Evolutionary conservation across 2,329 filamentous ascomycete genomes (phyloP).

Genomic region (Pseudogymnoascus sp.): DNA sequence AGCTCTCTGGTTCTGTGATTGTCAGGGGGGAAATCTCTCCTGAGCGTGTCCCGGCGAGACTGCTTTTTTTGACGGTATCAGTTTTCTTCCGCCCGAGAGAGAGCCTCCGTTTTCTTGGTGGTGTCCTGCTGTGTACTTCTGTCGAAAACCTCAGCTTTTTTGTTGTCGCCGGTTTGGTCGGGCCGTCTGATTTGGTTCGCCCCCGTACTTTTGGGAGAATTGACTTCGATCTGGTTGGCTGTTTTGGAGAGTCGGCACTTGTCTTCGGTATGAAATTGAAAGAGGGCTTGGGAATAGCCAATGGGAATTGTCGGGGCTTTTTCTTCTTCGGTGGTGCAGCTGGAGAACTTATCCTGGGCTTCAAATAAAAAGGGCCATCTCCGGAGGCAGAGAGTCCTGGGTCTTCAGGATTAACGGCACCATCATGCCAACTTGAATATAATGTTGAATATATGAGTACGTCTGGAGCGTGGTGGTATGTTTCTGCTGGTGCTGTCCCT

Average conservation of each 20-base stretch:
- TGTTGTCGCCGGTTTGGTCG: neutral
- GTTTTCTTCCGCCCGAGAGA: neutral
- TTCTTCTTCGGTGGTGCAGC: neutral
- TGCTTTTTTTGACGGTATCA: neutral
- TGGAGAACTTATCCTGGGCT: neutral
- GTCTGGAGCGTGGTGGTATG: neutral
- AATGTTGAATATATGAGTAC: neutral
- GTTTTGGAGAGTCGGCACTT: neutral
- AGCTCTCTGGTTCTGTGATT: neutral
- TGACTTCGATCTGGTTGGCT: neutral
- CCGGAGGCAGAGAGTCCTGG: neutral
- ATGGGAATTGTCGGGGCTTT: neutral
- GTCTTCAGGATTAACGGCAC: neutral
- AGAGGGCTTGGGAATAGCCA: neutral
- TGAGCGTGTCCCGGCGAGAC: neutral
- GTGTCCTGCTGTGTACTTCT: neutral
- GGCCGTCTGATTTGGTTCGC: neutral
- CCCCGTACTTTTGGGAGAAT: neutral
- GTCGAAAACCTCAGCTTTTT: neutral
- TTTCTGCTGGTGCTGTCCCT: neutral
- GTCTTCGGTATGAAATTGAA: slow-evolving; percentile 1
- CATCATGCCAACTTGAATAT: neutral
- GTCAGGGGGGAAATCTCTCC: neutral
- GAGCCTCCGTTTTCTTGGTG: neutral
- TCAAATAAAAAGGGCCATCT: neutral